Evolutionary conservation across 2,329 filamentous ascomycete species (phyloP).

Genomic region (Trichocomaceae sp.): DNA sequence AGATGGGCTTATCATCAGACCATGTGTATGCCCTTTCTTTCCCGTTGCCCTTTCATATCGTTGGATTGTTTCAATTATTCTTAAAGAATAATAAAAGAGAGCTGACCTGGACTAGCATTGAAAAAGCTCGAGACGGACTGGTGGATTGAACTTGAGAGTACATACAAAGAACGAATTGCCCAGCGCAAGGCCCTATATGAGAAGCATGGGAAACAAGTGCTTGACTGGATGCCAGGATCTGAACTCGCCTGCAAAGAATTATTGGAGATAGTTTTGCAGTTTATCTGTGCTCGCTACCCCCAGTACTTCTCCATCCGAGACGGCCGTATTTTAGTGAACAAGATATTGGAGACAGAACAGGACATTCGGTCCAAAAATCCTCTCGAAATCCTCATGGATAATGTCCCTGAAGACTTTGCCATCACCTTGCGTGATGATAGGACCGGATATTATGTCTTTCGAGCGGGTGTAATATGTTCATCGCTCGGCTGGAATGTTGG

Average conservation of each 20-base stretch:
- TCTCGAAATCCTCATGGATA: conserved; percentile 63
- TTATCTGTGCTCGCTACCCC: conserved; percentile 71
- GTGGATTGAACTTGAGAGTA: conserved; percentile 82
- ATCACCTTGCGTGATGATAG: conserved; percentile 65
- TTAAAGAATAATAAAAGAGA: background rate
- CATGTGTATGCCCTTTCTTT: conserved; percentile 61
- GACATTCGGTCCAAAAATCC: conserved; percentile 58
- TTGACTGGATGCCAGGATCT: conserved; percentile 64
- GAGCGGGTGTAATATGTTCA: conserved; percentile 71
- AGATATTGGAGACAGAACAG: conserved; percentile 57
- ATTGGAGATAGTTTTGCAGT: conserved; percentile 80
- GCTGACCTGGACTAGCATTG: conserved; percentile 49
- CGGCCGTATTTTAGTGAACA: conserved; percentile 58
- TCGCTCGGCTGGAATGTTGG: conserved; percentile 72
- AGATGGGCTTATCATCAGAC: conserved; percentile 84
- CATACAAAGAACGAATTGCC: conserved; percentile 60
- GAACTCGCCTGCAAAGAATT: conserved; percentile 77
- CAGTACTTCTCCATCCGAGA: conserved; percentile 59
- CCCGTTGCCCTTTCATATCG: background rate
- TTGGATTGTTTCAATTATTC: background rate
- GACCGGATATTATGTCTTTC: conserved; percentile 66
- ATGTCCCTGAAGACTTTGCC: conserved; percentile 79
- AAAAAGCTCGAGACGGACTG: conserved; percentile 73
- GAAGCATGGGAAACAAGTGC: conserved; percentile 57
- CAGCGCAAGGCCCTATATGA: conserved; percentile 61